These are phyloP conservation scores for Sordariomycetes sp. DNA, from an alignment of 2,329 filamentous ascomycete genomes.

Conservation along the genomic window DNA sequence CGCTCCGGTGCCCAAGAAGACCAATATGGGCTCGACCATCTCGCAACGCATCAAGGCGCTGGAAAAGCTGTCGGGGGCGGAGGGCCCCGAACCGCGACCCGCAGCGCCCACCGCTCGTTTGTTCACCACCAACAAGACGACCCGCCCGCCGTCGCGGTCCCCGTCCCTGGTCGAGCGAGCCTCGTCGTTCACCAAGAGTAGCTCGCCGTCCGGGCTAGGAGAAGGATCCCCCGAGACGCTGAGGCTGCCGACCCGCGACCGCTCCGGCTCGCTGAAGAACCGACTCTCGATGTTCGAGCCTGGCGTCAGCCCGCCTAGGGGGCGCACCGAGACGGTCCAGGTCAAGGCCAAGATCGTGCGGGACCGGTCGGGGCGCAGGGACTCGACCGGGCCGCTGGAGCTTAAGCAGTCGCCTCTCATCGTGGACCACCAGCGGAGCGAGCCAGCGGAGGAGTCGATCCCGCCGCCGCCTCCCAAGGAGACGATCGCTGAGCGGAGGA, in stretches of 20 bases:
- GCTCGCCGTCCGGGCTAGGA: slow-evolving; percentile 23
- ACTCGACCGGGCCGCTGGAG: slow-evolving; percentile 32
- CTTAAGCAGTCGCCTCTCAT: slow-evolving; percentile 45
- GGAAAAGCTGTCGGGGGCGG: slow-evolving; percentile 51
- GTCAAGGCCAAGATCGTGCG: slow-evolving; percentile 77
- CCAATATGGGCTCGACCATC: slow-evolving; percentile 79
- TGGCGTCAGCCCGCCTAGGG: slow-evolving; percentile 19
- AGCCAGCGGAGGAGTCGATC: slow-evolving; percentile 13
- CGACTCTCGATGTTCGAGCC: slow-evolving; percentile 42
- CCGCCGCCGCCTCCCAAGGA: slow-evolving; percentile 20
- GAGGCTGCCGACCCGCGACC: slow-evolving; percentile 22
- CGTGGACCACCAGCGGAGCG: slow-evolving; percentile 39
- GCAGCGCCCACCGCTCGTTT: slow-evolving; percentile 37
- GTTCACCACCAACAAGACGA: slow-evolving; percentile 40
- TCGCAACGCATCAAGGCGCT: slow-evolving; percentile 87
- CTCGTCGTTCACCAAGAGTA: slow-evolving; percentile 20
- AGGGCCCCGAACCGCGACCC: slow-evolving; percentile 11
- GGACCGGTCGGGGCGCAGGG: slow-evolving; percentile 35
- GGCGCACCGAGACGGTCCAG: slow-evolving; percentile 64
- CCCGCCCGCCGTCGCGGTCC: slow-evolving; percentile 27
- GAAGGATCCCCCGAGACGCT: slow-evolving; percentile 32
- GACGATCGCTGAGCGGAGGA: slow-evolving; percentile 32
- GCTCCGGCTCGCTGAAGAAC: slow-evolving; percentile 41
- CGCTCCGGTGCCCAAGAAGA: slow-evolving; percentile 50
- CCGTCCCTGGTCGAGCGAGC: slow-evolving; percentile 31